These are phyloP conservation scores for Chrysochromulina parva DNA, from an alignment of 78 protist species.

Conservation along the genomic window DNA sequence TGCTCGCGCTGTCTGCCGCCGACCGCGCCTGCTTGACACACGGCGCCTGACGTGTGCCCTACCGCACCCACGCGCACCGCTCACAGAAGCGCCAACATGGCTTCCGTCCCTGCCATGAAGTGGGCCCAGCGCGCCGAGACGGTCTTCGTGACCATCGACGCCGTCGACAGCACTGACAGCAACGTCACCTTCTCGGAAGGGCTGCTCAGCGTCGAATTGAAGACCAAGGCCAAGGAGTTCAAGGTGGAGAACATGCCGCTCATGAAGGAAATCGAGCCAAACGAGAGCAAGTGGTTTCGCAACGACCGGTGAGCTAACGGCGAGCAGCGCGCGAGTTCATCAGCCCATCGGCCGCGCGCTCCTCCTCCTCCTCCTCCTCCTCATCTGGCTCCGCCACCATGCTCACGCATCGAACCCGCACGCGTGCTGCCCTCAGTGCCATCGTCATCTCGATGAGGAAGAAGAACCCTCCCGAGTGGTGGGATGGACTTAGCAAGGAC, in stretches of 20 bases:
- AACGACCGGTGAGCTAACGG: neutral
- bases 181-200: neutral
- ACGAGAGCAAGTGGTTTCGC: neutral
- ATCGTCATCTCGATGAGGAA: neutral
- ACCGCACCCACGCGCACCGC: too few relatives aligned
- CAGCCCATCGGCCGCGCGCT: too few relatives aligned
- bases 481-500: conserved; percentile 5
- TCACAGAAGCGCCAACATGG: too few relatives aligned
- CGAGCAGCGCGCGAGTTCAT: too few relatives aligned
- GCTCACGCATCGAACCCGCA: neutral
- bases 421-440: neutral
- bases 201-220: neutral
- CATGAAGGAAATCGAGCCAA: neutral
- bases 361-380: neutral
- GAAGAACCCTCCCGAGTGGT: neutral
- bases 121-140: neutral
- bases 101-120: too few relatives aligned
- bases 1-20: too few relatives aligned
- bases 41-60: too few relatives aligned
- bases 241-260: conserved; percentile 17
- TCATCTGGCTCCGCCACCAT: neutral
- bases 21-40: too few relatives aligned
- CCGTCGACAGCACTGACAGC: neutral
- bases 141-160: neutral
- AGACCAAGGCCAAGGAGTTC: neutral